Percentiles rank a stretch among this genome's conserved stretches.
Conservation (phyloP, 345 rosid genomes). For the Bruguiera sexangula region DNA sequence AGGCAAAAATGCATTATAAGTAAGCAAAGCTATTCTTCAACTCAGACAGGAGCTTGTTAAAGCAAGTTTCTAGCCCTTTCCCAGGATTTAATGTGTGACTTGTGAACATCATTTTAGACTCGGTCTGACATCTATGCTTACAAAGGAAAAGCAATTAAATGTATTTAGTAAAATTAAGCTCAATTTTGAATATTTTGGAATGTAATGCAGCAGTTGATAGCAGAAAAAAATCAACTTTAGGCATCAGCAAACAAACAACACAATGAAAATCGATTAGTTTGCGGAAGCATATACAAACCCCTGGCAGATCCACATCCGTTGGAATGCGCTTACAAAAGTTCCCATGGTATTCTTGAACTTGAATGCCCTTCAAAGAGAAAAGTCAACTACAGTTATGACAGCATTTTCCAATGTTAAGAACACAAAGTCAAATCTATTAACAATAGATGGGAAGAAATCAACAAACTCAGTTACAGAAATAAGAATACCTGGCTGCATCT, state of each 20-base stretch:
- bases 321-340: constrained; percentile 98
- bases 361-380: constrained; percentile 3
- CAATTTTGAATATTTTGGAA: too few relatives aligned
- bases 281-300: constrained; percentile 51
- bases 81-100: too few relatives aligned
- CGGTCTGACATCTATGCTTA: too few relatives aligned
- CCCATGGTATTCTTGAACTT: constrained; percentile 75
- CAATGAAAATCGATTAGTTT: background rate
- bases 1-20: constrained; percentile 47
- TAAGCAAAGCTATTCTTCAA: constrained; percentile 12
- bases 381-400: background rate
- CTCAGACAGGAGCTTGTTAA: background rate
- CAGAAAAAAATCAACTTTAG: too few relatives aligned
- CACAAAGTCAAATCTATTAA: too few relatives aligned
- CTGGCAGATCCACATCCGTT: constrained; percentile 89
- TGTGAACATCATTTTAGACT: too few relatives aligned
- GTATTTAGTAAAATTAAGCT: too few relatives aligned
- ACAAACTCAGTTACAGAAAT: too few relatives aligned
- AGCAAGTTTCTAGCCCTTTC: background rate
- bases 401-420: background rate
- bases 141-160: too few relatives aligned
- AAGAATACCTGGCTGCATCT: constrained; percentile 82
- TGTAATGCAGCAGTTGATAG: too few relatives aligned
- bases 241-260: too few relatives aligned
- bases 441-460: too few relatives aligned